phyloP scores from a whole-genome alignment of 2,329 filamentous ascomycete genomes.

The Penicillium concentricum region DNA sequence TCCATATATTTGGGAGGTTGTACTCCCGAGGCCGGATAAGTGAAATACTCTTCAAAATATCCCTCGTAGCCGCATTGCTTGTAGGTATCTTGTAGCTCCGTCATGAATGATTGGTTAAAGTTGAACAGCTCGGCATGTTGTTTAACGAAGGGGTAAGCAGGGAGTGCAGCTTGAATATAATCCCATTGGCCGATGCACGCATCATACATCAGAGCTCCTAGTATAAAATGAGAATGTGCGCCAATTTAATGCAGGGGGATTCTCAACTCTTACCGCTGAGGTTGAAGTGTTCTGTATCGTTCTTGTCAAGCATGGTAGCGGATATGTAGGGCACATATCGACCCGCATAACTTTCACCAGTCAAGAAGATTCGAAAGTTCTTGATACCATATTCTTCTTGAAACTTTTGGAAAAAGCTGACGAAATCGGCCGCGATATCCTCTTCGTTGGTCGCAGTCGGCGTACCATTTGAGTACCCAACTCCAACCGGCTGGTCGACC shows the following conservation, averaged over 20 bases:
- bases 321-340: conserved; percentile 71
- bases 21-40: conserved; percentile 45
- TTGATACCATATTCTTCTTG: conserved; percentile 67
- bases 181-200: conserved; percentile 54
- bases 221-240: not conserved
- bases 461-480: conserved; percentile 67
- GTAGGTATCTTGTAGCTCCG: conserved; percentile 40
- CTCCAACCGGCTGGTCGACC: conserved; percentile 52
- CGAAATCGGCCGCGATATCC: conserved; percentile 68
- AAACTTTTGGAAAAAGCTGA: conserved; percentile 78
- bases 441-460: conserved; percentile 66
- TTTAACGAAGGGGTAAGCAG: conserved; percentile 45
- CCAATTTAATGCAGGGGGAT: not conserved
- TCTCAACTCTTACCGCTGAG: conserved; percentile 52
- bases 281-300: conserved; percentile 68
- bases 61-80: conserved; percentile 48
- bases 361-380: conserved; percentile 69
- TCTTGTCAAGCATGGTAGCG: conserved; percentile 68
- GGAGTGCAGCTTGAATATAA: conserved; percentile 34
- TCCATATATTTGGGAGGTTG: conserved; percentile 61
- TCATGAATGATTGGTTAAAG: conserved; percentile 45
- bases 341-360: conserved; percentile 71
- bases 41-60: conserved; percentile 52
- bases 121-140: conserved; percentile 45
- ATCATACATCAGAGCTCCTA: conserved; percentile 66